Conservation (phyloP, 2,329 filamentous ascomycete genomes). For the Fusarium acutatum region DNA sequence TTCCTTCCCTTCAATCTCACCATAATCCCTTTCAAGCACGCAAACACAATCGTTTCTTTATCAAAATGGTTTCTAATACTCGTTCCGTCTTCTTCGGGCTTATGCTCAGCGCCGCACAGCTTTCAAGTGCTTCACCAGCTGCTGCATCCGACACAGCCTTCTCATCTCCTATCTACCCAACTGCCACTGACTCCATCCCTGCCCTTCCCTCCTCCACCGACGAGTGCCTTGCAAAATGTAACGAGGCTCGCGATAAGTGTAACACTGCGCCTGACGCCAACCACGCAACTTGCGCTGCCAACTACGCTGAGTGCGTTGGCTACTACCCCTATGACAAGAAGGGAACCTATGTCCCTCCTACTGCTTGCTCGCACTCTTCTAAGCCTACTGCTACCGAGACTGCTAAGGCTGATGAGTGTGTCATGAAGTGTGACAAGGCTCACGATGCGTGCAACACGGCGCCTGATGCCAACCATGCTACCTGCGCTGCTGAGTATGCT, state of each 20-base stretch:
- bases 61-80: constrained; percentile 13
- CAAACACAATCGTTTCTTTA: background rate
- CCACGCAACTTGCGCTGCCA: background rate
- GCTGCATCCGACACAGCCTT: background rate
- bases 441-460: background rate
- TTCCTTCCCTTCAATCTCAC: background rate
- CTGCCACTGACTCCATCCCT: background rate
- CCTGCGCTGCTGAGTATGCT: background rate
- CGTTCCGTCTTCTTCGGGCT: constrained; percentile 11
- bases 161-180: background rate
- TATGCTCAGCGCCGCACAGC: constrained; percentile 1
- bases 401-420: background rate
- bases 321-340: constrained; percentile 2
- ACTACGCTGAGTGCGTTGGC: background rate
- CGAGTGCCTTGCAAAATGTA: background rate
- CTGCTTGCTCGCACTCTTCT: background rate
- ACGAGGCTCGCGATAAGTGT: background rate
- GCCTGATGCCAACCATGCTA: constrained; percentile 1
- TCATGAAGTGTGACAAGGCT: background rate
- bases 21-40: background rate
- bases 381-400: background rate
- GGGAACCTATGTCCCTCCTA: too few species aligned
- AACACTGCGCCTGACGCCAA: background rate
- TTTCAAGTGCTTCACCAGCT: background rate
- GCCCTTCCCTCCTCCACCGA: background rate